phyloP scores from a whole-genome alignment of 116 monocot genomes.

The Zostera marina region DNA sequence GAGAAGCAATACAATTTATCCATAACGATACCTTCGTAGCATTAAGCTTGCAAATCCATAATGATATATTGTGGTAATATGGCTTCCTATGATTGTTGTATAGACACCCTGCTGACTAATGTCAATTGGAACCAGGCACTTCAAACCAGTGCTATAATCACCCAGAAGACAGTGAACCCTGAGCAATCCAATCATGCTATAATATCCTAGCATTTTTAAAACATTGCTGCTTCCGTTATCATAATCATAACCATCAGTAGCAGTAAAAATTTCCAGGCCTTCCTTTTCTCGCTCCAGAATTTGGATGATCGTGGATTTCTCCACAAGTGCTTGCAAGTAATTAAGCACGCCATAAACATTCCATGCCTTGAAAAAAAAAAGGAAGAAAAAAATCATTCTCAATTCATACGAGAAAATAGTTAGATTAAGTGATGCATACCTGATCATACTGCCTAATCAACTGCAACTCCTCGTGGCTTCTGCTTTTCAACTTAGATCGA shows the following conservation, averaged over 20 bases:
- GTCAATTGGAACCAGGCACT: slow-evolving; percentile 82
- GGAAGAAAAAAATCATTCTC: not conserved
- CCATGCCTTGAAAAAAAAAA: slow-evolving; percentile 52
- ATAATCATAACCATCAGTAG: slow-evolving; percentile 89
- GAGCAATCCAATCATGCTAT: slow-evolving; percentile 89
- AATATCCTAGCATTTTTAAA: slow-evolving; percentile 87
- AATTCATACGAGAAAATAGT: not conserved
- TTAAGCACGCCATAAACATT: slow-evolving; percentile 93
- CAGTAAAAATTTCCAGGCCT: slow-evolving; percentile 74
- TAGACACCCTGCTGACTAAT: slow-evolving; percentile 83
- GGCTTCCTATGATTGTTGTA: slow-evolving; percentile 82
- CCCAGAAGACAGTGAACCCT: slow-evolving; percentile 89
- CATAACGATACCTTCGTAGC: slow-evolving; percentile 83
- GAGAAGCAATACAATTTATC: not conserved
- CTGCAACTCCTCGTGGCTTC: slow-evolving; percentile 69
- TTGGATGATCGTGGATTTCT: slow-evolving; percentile 70
- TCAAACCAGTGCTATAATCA: slow-evolving; percentile 77
- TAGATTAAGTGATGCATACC: slow-evolving; percentile 13
- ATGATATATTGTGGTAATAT: slow-evolving; percentile 85
- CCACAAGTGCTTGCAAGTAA: slow-evolving; percentile 93
- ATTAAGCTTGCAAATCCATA: slow-evolving; percentile 91
- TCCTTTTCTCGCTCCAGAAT: slow-evolving; percentile 89
- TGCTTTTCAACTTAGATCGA: slow-evolving; percentile 69
- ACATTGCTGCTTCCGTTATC: slow-evolving; percentile 94
- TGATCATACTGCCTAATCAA: slow-evolving; percentile 67